These are phyloP conservation scores for Neurospora terricola DNA, from an alignment of 495 filamentous ascomycete species.

Conservation along the genomic window DNA sequence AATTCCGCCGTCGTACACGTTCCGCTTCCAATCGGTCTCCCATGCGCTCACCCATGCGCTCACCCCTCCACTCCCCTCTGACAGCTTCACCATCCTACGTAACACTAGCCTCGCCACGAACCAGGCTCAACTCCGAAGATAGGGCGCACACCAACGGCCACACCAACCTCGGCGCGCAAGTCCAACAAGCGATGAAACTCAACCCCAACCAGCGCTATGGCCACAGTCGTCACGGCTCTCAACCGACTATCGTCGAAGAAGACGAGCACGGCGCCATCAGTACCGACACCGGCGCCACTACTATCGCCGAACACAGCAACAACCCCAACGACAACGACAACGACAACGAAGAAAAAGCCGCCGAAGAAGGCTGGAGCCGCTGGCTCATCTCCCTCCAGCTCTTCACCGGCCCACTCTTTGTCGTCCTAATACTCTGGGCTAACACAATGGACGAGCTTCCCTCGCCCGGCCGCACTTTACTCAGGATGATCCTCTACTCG, in stretches of 20 bases:
- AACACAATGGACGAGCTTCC: slow-evolving; percentile 46
- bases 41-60: not conserved
- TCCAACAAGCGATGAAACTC: not conserved
- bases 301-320: not conserved
- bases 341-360: not conserved
- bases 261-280: not conserved
- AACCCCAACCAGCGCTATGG: not conserved
- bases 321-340: not conserved
- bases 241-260: not conserved
- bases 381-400: slow-evolving; percentile 82
- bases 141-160: not conserved
- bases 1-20: slow-evolving; percentile 36
- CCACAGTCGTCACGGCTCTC: not conserved
- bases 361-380: slow-evolving; percentile 59
- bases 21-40: slow-evolving; percentile 10
- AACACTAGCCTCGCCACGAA: not conserved
- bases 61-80: slow-evolving; percentile 7
- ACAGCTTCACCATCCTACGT: slow-evolving; percentile 6
- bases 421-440: slow-evolving; percentile 67
- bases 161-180: not conserved
- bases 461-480: slow-evolving; percentile 29
- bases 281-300: not conserved
- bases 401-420: slow-evolving; percentile 80
- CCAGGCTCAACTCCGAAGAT: not conserved
- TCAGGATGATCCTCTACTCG: slow-evolving; percentile 56